Evolutionary conservation across 768 basidiomycete genomes (phyloP), one percentile per base, ranked within the genome.

Genomic region (Pisolithus sp.): DNA sequence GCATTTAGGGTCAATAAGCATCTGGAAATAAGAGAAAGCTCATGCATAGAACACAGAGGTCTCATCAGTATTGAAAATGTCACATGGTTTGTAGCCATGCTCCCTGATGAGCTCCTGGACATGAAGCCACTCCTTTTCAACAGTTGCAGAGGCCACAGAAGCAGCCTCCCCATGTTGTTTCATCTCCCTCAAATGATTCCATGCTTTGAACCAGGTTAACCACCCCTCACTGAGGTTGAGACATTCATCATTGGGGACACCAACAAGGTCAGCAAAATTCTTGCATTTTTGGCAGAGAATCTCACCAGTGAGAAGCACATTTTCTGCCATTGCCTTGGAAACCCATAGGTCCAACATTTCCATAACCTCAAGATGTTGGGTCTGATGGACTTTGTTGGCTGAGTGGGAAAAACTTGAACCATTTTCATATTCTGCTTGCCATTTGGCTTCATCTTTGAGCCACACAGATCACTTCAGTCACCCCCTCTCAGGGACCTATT

Each of bases 51-150:
- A 73, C 2, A 71, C 54, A 0, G 66, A 60, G 0, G 66, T 67
- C 49, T 73, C 65, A 52, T 74, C 71, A 53, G 65, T 61, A 52
- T 73, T 74, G 38, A 67, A 74, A 17, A 69, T 45, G 50, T 74
- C 67, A 17, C 51, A 43, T 5, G 53, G 47, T 37, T 50, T 17
- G 51, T 70, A 73, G 0, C 60, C 58, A 51, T 48, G n/a, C 12
- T 66, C 54, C 37, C 56, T 46, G 7, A 71, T 67, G 1, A 73
- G 36, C 20, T 62, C 58, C 34, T 62, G 56, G 2, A 75, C 31
- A 0, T 56, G 50, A 5, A 56, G 30, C 2, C 54, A 38, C 53
- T 74, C 70, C 0, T 47, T 37, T 15, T 63, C 62, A 18, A 71
- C 60, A 15, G 44, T 58, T 6, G 58, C 50, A 1, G 52, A 21